These are phyloP conservation scores for Coelastrella sp. DNA, from an alignment of 139 green algal species.

Conservation along the genomic window DNA sequence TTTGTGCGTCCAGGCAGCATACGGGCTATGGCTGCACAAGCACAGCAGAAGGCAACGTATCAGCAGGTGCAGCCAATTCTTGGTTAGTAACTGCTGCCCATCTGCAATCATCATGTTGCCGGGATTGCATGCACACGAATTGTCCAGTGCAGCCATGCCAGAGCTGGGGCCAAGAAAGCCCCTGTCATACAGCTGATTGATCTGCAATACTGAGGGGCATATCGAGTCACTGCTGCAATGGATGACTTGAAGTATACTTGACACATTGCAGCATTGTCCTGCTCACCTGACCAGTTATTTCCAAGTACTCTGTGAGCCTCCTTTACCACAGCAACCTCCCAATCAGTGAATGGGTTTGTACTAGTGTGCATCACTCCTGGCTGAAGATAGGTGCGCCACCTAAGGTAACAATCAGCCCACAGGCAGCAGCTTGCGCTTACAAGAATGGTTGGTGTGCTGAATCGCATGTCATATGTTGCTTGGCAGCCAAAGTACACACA, in stretches of 20 bases:
- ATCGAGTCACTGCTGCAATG: too few relatives aligned
- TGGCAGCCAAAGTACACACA: too few relatives aligned
- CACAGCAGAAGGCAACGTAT: neutral
- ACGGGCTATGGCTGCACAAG: constrained; percentile 39
- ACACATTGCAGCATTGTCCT: neutral
- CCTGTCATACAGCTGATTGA: too few relatives aligned
- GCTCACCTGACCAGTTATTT: constrained; percentile 44
- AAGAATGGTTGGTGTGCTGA: too few relatives aligned
- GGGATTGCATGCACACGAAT: neutral
- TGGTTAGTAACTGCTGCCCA: neutral
- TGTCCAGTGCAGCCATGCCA: too few relatives aligned
- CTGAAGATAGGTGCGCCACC: constrained; percentile 45
- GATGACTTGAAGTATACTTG: too few relatives aligned
- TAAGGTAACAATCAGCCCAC: neutral
- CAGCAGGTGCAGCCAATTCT: neutral
- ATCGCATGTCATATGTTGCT: too few relatives aligned
- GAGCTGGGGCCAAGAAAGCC: too few relatives aligned
- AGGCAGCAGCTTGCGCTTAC: neutral
- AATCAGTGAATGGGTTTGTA: constrained; percentile 42
- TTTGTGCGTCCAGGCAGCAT: constrained; percentile 50
- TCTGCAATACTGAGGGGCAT: too few relatives aligned
- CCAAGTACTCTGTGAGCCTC: constrained; percentile 37
- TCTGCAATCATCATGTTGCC: constrained; percentile 1
- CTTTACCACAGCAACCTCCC: constrained; percentile 38
- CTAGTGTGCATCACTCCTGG: constrained; percentile 41